These are phyloP conservation scores for Aspergillus sclerotioniger DNA, from an alignment of 495 filamentous ascomycete genomes.

Conservation along the genomic window DNA sequence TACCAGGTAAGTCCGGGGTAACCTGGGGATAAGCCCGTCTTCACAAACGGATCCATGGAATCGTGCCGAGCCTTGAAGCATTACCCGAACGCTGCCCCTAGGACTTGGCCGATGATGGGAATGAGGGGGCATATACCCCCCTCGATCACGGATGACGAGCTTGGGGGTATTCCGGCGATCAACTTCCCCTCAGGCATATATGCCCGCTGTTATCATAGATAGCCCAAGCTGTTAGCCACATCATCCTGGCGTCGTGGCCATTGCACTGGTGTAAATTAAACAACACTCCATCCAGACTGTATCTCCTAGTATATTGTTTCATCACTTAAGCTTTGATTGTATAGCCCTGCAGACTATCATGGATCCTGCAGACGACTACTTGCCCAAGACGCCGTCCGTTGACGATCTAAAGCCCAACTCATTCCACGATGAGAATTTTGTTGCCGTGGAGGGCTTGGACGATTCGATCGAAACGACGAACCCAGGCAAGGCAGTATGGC, in stretches of 20 bases:
- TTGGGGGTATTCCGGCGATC: background rate
- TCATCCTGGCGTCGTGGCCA: background rate
- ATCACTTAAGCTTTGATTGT: background rate
- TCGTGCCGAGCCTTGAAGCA: constrained; percentile 1
- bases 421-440: constrained; percentile 4
- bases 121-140: background rate
- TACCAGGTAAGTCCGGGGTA: background rate
- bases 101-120: background rate
- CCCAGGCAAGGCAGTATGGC: constrained; percentile 23
- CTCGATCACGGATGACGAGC: background rate
- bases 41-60: background rate
- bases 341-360: background rate
- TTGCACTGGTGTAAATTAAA: background rate
- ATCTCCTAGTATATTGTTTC: background rate
- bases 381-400: background rate
- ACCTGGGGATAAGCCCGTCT: background rate
- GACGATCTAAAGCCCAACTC: background rate
- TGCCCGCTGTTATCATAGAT: background rate
- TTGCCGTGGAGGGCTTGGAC: background rate
- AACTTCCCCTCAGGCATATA: background rate
- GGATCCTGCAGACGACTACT: background rate
- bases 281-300: background rate
- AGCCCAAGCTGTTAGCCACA: background rate
- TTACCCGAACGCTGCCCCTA: background rate
- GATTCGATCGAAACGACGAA: constrained; percentile 12